Percentiles rank a stretch among this genome's conserved stretches.
Conservation (phyloP, 331 rosid species). For the Stylosanthes scabra region DNA sequence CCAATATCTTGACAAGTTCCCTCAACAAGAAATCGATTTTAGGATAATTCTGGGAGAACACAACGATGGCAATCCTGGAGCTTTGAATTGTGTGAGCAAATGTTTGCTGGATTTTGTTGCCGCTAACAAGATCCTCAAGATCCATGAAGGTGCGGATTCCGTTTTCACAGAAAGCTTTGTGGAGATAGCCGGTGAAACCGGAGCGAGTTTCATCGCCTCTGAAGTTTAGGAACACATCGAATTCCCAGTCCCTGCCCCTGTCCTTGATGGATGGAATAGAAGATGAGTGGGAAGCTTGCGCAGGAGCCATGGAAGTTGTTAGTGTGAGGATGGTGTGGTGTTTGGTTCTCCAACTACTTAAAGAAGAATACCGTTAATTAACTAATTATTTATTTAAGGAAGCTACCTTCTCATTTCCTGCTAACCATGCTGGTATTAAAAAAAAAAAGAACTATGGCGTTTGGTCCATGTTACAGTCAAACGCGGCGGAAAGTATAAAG, state of each 20-base stretch:
- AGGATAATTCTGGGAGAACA: not conserved
- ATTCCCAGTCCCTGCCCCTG: not conserved
- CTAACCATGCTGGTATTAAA: no score
- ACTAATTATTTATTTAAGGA: no score
- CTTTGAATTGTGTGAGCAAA: not conserved
- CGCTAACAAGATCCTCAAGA: not conserved
- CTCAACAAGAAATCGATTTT: no score
- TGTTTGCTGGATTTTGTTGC: not conserved
- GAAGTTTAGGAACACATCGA: slow-evolving; percentile 5
- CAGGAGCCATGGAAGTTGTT: not conserved
- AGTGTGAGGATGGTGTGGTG: no score
- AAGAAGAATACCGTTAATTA: no score
- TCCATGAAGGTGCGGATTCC: not conserved
- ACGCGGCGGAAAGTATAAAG: no score
- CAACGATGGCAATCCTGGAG: not conserved
- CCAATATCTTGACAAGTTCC: no score
- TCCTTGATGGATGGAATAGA: not conserved
- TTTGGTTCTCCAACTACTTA: no score
- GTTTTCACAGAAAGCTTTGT: not conserved
- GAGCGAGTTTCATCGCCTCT: not conserved
- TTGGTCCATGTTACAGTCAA: no score
- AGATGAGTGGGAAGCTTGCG: not conserved
- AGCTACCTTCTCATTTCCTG: no score
- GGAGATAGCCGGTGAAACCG: not conserved
- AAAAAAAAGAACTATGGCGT: no score